Conservation (phyloP, 2,329 filamentous ascomycete species). For the Aspergillus cejpii region DNA sequence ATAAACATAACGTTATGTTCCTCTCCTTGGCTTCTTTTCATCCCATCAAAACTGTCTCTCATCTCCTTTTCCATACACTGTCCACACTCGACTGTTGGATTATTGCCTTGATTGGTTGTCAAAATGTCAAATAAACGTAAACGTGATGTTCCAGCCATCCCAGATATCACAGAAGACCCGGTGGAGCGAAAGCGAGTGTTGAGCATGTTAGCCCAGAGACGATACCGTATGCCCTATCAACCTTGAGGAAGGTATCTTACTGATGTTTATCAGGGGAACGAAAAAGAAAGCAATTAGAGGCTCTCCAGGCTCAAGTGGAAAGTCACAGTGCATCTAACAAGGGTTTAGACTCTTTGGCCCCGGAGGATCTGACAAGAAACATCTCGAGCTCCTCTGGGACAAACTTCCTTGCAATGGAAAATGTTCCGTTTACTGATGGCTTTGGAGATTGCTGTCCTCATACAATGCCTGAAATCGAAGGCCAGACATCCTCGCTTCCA, state of each 20-base stretch:
- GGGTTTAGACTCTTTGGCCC: background rate
- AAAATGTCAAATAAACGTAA: constrained; percentile 7
- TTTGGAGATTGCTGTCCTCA: background rate
- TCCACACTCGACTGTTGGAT: background rate
- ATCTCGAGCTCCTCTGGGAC: background rate
- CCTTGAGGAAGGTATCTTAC: background rate
- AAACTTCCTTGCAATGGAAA: background rate
- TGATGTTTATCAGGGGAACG: constrained; percentile 10
- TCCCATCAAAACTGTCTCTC: background rate
- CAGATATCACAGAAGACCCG: constrained; percentile 38
- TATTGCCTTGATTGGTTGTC: background rate
- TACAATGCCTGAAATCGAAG: background rate
- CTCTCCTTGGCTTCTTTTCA: background rate
- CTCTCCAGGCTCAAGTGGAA: constrained; percentile 11
- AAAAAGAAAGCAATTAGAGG: constrained; percentile 14
- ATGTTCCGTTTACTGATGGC: background rate
- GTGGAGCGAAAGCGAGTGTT: constrained; percentile 49
- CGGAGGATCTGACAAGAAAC: background rate
- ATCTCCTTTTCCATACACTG: background rate
- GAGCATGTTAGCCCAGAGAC: constrained; percentile 50
- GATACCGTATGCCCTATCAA: constrained; percentile 38
- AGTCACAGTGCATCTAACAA: background rate
- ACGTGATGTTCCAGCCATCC: constrained; percentile 3
- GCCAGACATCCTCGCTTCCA: background rate
- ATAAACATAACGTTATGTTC: constrained; percentile 7